phyloP scores from a whole-genome alignment of 345 rosid species.

The Cardamine occulta region DNA sequence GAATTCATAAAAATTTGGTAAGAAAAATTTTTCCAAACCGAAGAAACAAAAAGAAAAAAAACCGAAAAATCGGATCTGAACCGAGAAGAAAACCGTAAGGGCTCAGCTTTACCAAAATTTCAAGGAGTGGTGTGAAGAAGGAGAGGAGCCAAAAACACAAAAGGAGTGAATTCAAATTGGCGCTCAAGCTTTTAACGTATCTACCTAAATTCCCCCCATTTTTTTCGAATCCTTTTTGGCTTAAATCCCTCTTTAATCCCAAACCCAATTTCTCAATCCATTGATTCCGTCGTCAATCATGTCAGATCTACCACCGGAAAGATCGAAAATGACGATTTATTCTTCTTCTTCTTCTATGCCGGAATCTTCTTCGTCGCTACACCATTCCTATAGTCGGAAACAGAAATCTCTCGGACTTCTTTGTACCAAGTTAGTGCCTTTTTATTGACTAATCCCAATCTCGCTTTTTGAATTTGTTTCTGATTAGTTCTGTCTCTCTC shows the following conservation, averaged over 20 bases:
- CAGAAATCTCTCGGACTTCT: constrained; percentile 92
- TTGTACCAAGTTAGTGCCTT: constrained; percentile 67
- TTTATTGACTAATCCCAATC: neutral
- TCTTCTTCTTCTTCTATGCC: constrained; percentile 43
- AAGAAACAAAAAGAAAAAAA: neutral
- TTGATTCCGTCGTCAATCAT: constrained; percentile 21
- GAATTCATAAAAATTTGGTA: neutral
- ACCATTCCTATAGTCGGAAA: constrained; percentile 71
- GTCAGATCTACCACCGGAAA: constrained; percentile 42
- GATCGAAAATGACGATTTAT: constrained; percentile 27
- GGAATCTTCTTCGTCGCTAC: constrained; percentile 59
- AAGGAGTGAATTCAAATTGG: constrained; percentile 37
- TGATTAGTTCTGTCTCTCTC: neutral
- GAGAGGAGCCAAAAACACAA: constrained; percentile 30
- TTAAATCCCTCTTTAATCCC: constrained; percentile 26
- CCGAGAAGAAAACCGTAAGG: constrained; percentile 33
- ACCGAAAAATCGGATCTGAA: neutral
- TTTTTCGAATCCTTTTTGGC: constrained; percentile 17
- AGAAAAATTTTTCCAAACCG: neutral
- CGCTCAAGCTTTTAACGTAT: constrained; percentile 39
- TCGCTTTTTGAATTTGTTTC: neutral
- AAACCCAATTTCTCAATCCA: neutral
- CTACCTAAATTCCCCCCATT: constrained; percentile 16
- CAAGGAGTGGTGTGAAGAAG: constrained; percentile 1
- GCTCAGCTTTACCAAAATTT: constrained; percentile 33